Base-by-base conservation (phyloP, 331 rosid genomes). In the Acacia concinna region DNA sequence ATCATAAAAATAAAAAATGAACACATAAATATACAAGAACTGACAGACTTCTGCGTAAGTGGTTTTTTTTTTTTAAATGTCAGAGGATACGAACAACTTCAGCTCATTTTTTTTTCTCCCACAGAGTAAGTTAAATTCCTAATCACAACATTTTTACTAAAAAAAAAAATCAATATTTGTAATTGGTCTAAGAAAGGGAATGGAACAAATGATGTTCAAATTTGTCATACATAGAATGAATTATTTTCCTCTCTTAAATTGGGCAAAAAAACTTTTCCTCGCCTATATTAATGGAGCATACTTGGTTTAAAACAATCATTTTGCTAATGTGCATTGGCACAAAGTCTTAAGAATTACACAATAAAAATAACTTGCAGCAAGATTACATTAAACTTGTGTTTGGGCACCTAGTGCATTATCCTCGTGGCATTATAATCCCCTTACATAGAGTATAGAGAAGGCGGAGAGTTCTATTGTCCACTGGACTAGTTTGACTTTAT, bases 221-320 rank as follows among this genome's bases (percentile, higher is more conserved):
- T 67, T 69, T 40, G 43, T 72, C 43, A 64, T 73, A 57, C 38
- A 79, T 73, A 25, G 21, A 27, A 73, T 79, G 28, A 68, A 71
- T 37, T 76, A 40, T 68, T 62, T 12, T 57, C 0, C 10, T 57
- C 51, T 2, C 41, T 25, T 72, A 6, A 56, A 17, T 38, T 27
- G n/a, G n/a, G n/a, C n/a, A n/a, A n/a, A n/a, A n/a, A n/a, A n/a
- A n/a, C n/a, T n/a, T n/a, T n/a, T n/a, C 0, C 10, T 57, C 51
- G 4, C 41, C n/a, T 72, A 6, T 66, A 17, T 38, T 27, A 20
- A 18, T 49, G 12, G 35, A 23, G 52, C 69, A 62, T 76, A 78
- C 52, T 46, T 72, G 66, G 73, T 47, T 32, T 38, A 30, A 40
- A 73, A 43, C 47, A 3, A 0, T 12, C 13, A 43, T 41, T 9